These are phyloP conservation scores for Myxozyma melibiosi DNA, from an alignment of 805 yeast species.

Conservation along the genomic window DNA sequence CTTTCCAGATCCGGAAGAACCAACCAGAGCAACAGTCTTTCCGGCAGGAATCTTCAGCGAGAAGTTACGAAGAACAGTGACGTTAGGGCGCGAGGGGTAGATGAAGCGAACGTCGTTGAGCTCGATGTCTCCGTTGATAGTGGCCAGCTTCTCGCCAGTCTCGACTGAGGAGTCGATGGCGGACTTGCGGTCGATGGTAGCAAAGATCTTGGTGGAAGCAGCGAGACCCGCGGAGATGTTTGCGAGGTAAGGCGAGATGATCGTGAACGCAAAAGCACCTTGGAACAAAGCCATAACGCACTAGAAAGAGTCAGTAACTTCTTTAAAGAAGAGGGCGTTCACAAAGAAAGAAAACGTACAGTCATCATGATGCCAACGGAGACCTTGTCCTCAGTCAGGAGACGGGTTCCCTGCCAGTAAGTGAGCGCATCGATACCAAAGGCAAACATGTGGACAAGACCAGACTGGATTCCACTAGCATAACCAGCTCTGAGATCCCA, in stretches of 20 bases:
- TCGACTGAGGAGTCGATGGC: constrained; percentile 43
- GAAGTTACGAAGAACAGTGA: constrained; percentile 37
- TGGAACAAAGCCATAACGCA: constrained; percentile 27
- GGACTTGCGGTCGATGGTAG: constrained; percentile 49
- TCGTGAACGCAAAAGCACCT: constrained; percentile 47
- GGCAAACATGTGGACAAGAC: constrained; percentile 44
- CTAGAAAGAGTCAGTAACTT: constrained; percentile 2
- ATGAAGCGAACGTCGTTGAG: constrained; percentile 37
- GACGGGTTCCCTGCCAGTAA: constrained; percentile 49
- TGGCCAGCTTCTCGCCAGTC: constrained; percentile 31
- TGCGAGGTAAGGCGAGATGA: constrained; percentile 47
- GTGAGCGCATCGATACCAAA: constrained; percentile 47
- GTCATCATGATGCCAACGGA: constrained; percentile 44
- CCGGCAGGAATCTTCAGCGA: constrained; percentile 63
- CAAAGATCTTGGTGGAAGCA: constrained; percentile 47
- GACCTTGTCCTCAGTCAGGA: constrained; percentile 41
- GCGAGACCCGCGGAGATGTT: constrained; percentile 46
- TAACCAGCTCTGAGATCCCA: constrained; percentile 38
- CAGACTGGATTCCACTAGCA: constrained; percentile 43
- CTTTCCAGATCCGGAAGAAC: constrained; percentile 70
- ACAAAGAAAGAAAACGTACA: constrained; percentile 30
- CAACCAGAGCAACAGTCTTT: constrained; percentile 83
- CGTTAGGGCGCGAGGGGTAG: constrained; percentile 42
- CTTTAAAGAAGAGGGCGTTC: background rate
- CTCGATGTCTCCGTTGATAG: constrained; percentile 45